Evolutionary conservation across 2,329 filamentous ascomycete species (phyloP).

Genomic region (Gremmenia infestans): DNA sequence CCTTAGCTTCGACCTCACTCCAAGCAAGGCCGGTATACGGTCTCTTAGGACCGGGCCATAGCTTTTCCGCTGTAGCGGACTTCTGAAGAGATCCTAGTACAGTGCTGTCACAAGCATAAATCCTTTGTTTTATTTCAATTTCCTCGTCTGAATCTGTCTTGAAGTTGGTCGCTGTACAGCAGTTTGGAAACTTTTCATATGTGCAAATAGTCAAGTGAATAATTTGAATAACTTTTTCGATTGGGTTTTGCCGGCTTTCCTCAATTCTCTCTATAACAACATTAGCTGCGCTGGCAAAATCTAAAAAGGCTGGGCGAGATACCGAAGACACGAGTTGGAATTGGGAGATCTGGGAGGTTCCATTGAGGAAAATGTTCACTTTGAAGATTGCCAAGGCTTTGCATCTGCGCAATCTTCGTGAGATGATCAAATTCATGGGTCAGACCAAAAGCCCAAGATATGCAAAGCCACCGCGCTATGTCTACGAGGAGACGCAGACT

Average conservation of each 20-base stretch:
- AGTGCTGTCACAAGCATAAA: not conserved
- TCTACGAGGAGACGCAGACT: not conserved
- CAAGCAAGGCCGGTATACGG: not conserved
- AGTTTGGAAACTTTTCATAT: not conserved
- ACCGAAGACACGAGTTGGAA: not conserved
- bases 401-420: not conserved
- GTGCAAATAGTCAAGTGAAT: not conserved
- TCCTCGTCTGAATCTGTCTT: too few species aligned
- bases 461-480: not conserved
- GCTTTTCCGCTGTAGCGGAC: not conserved
- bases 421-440: not conserved
- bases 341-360: not conserved
- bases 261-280: not conserved
- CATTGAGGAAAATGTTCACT: not conserved
- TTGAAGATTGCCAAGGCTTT: not conserved
- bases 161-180: not conserved
- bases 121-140: not conserved
- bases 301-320: not conserved
- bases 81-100: constrained; percentile 4
- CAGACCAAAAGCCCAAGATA: not conserved
- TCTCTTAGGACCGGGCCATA: constrained; percentile 1
- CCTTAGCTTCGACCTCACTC: not conserved
- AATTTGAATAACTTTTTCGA: not conserved
- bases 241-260: not conserved
- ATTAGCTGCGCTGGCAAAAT: not conserved